Evolutionary conservation across 352 stramenopile species (phyloP).

Genomic region (Globisporangium orthogonon): DNA sequence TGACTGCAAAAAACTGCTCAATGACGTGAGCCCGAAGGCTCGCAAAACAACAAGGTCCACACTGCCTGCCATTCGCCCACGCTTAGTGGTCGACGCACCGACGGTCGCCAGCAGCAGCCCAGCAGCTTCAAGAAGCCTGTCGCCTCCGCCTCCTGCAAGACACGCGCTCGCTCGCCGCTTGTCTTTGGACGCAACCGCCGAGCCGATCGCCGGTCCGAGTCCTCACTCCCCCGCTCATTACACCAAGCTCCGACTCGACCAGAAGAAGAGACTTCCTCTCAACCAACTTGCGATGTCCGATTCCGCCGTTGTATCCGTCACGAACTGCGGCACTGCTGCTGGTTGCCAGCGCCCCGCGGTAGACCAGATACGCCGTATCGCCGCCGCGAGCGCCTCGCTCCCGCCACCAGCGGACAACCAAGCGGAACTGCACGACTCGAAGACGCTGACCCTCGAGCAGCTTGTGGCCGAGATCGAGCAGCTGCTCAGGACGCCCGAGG

Average conservation of each 20-base stretch:
- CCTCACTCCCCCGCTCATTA: neutral
- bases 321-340: neutral
- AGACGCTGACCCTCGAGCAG: slow-evolving; percentile 23
- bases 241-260: neutral
- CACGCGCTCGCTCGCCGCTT: neutral
- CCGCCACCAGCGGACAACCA: slow-evolving; percentile 8
- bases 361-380: slow-evolving; percentile 13
- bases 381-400: neutral
- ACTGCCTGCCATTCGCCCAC: neutral
- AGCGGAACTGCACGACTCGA: neutral
- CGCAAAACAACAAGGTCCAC: neutral
- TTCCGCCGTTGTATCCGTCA: slow-evolving; percentile 6
- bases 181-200: neutral
- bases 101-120: neutral
- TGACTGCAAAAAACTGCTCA: too few species aligned
- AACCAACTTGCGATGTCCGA: slow-evolving; percentile 1
- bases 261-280: neutral
- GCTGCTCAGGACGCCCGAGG: slow-evolving; percentile 24
- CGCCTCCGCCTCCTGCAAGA: neutral
- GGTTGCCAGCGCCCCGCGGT: slow-evolving; percentile 4
- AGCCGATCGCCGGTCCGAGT: neutral
- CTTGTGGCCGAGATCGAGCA: slow-evolving; percentile 39
- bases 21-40: neutral
- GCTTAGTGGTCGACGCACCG: neutral
- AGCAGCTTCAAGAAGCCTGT: neutral